phyloP scores from a whole-genome alignment of 2,329 filamentous ascomycete genomes.

The Aspergillus bombycis region DNA sequence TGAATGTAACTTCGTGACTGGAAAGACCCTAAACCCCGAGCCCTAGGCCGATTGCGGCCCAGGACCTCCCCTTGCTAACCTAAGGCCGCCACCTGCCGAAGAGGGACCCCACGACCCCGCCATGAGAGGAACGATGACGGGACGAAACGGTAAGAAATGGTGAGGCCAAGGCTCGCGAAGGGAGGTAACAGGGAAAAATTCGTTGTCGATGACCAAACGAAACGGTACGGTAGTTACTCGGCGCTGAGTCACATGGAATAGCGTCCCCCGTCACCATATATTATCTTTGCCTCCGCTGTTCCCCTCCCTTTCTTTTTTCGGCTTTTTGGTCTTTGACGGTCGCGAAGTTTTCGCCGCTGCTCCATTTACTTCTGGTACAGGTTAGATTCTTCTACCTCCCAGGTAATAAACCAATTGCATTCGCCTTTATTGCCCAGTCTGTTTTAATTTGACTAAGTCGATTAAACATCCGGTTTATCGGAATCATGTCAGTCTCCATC shows the following conservation, averaged over 20 bases:
- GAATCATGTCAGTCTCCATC: background rate
- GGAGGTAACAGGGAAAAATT: background rate
- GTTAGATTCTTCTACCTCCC: conserved; percentile 8
- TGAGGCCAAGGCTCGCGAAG: background rate
- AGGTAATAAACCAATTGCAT: background rate
- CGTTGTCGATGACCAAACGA: background rate
- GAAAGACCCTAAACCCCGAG: conserved; percentile 22
- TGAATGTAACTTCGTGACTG: conserved; percentile 15
- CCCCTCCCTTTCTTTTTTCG: conserved; percentile 27
- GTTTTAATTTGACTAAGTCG: background rate
- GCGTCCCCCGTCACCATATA: conserved; percentile 11
- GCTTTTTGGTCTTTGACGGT: conserved; percentile 33
- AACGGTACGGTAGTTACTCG: background rate
- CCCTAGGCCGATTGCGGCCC: conserved; percentile 25
- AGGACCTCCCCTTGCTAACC: background rate
- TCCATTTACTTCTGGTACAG: conserved; percentile 22
- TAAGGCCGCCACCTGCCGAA: conserved; percentile 21
- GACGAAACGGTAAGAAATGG: conserved; percentile 6
- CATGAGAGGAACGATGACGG: conserved; percentile 6
- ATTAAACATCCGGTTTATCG: background rate
- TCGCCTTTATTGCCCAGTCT: conserved; percentile 2
- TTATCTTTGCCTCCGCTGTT: conserved; percentile 19
- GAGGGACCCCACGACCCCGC: conserved; percentile 18
- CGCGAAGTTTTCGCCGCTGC: conserved; percentile 30
- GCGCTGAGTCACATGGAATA: conserved; percentile 5